Base-by-base conservation (phyloP, 306 rosid species). In the Casuarina cunninghamiana region DNA sequence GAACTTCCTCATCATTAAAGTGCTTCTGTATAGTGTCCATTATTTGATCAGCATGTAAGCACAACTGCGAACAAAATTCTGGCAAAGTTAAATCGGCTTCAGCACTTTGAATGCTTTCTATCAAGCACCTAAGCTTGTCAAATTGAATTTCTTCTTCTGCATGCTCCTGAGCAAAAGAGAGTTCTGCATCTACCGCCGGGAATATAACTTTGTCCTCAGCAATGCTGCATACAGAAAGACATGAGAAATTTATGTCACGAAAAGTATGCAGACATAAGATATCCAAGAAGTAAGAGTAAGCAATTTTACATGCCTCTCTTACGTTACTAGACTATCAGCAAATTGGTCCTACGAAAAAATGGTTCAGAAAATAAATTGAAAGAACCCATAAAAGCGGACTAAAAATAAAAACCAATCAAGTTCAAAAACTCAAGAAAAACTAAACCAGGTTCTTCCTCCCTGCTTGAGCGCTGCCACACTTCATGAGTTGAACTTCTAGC, bases 161-260 rank as follows among this genome's bases (percentile, higher is more conserved):
- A 67, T 80, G 83, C 71, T 80, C 83, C 55, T 74, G 71, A 41
- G 71, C 41, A 67, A 74, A 80, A 53, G 75, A 74, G 13, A 80
- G 44, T 44, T 80, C 79, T 45, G 61, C 71, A 54, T 67, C 79
- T 55, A 80, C 51, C 53, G 83, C 83, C 54, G 83, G 83, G 76
- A 80, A 80, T 74, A 80, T 80, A 46, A 80, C 57, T 55, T 74
- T 80, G 75, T 80, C 83, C 71, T 80, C 83, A 54, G 83, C 83
- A 68, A 80, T 80, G 79, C 83, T 80, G 75, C 67, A 79, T 46
- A 32, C 46, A 60, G 54, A 46, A 55, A 76, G 66, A 72, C 41
- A 55, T 38, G 50, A 70, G 51, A 81, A 76, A 62, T 76, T 80
- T 49, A 60, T 44, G 69, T 50, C 77, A 63, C 70, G 62, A 75